Percentiles rank a stretch among this genome's conserved stretches.
phyloP scores from a whole-genome alignment of 495 filamentous ascomycete species.

The Penicillium odoratum region DNA sequence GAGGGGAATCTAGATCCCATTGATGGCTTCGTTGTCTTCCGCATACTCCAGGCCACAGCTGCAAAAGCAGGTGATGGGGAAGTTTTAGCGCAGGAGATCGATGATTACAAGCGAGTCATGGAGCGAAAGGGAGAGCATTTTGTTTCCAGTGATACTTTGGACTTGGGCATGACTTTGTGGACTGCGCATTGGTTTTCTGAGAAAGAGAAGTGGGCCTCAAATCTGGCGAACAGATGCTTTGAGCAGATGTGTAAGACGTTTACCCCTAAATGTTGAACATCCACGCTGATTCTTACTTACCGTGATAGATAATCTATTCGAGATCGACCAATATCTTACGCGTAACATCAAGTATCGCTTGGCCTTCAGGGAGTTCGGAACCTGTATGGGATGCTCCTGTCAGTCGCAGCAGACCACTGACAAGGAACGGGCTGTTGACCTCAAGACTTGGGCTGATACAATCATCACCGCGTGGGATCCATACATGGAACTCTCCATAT shows the following conservation, averaged over 20 bases:
- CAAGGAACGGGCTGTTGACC: conserved; percentile 43
- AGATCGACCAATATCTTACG: conserved; percentile 41
- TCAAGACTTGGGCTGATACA: conserved; percentile 40
- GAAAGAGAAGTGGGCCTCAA: conserved; percentile 53
- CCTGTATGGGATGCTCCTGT: conserved; percentile 57
- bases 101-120: conserved; percentile 60
- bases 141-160: conserved; percentile 55
- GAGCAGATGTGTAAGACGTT: conserved; percentile 41
- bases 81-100: conserved; percentile 52
- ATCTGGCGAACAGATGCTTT: conserved; percentile 45
- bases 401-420: conserved; percentile 37
- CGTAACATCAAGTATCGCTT: conserved; percentile 45
- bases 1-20: conserved; percentile 65
- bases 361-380: conserved; percentile 66
- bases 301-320: conserved; percentile 41
- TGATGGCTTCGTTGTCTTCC: conserved; percentile 59
- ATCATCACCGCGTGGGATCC: conserved; percentile 57
- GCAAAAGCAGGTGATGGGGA: conserved; percentile 25
- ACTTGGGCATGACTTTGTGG: conserved; percentile 69
- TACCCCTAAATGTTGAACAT: not conserved
- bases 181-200: conserved; percentile 57
- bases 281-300: not conserved
- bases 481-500: conserved; percentile 39
- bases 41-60: conserved; percentile 51
- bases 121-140: conserved; percentile 46